Evolutionary conservation across 2,329 filamentous ascomycete species (phyloP).

Genomic region (Beauveria sp.): DNA sequence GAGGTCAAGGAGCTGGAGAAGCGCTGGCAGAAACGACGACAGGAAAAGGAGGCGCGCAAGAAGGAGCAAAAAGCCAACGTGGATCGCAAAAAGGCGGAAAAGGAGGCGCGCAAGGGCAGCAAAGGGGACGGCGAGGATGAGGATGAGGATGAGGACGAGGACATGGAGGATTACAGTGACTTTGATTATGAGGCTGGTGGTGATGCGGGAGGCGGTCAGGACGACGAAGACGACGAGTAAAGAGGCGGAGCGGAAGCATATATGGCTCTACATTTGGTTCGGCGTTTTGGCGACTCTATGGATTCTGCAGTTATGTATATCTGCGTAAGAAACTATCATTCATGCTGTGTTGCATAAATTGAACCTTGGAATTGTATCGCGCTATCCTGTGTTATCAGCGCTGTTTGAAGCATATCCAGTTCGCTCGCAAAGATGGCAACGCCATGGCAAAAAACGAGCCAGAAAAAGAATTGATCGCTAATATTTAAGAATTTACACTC

Average conservation of each 20-base stretch:
- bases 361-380: neutral
- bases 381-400: too few relatives aligned
- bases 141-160: constrained; percentile 28
- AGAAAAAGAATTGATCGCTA: neutral
- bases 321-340: neutral
- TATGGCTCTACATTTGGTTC: constrained; percentile 12
- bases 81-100: constrained; percentile 64
- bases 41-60: constrained; percentile 75
- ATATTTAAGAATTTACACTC: neutral
- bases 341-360: neutral
- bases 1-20: constrained; percentile 75
- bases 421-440: too few relatives aligned
- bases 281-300: constrained; percentile 10
- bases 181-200: constrained; percentile 43
- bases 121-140: constrained; percentile 26
- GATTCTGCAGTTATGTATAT: neutral
- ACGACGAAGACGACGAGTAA: constrained; percentile 36
- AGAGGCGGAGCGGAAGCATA: constrained; percentile 27
- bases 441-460: neutral
- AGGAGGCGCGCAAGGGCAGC: constrained; percentile 31
- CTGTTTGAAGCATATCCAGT: too few relatives aligned
- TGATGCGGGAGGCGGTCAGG: constrained; percentile 44
- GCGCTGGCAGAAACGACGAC: constrained; percentile 68
- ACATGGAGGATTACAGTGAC: constrained; percentile 36
- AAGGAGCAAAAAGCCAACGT: constrained; percentile 85